These are phyloP conservation scores for Fraxinus dipetala DNA, from an alignment of 305 asterid genomes.

Conservation along the genomic window DNA sequence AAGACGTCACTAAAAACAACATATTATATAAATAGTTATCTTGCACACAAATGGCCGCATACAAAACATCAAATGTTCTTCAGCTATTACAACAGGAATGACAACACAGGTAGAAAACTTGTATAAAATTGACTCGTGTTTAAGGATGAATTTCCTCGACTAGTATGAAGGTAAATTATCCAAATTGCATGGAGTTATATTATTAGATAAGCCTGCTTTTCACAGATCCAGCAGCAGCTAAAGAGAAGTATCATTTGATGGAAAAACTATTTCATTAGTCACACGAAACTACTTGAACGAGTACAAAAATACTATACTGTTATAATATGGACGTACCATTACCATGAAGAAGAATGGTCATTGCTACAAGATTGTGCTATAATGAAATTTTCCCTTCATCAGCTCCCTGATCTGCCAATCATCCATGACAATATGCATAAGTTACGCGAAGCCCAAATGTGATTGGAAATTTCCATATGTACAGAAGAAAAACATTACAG, in stretches of 20 bases:
- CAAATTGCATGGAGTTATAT: constrained; percentile 27
- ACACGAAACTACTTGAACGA: constrained; percentile 32
- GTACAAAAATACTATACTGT: constrained; percentile 27
- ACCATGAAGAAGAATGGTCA: constrained; percentile 53
- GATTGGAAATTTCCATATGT: too few species aligned
- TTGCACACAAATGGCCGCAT: constrained; percentile 10
- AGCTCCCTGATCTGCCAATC: constrained; percentile 85
- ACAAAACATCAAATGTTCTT: constrained; percentile 23
- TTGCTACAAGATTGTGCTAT: constrained; percentile 58
- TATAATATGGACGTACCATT: constrained; percentile 52
- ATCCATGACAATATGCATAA: constrained; percentile 57
- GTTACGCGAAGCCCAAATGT: constrained; percentile 38
- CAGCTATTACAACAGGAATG: constrained; percentile 16
- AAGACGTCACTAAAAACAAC: constrained; percentile 5
- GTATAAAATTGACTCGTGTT: neutral
- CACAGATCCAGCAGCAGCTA: constrained; percentile 50
- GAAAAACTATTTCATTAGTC: constrained; percentile 35
- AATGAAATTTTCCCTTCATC: constrained; percentile 59
- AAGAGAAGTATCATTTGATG: constrained; percentile 53
- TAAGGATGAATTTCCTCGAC: constrained; percentile 22
- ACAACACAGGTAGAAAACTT: neutral
- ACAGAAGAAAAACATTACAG: too few species aligned
- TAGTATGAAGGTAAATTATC: constrained; percentile 2
- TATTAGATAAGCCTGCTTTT: constrained; percentile 42
- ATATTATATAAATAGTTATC: neutral